Evolutionary conservation across 148 eudicot species (phyloP).

Genomic region (Vaccinium vitisidaea): DNA sequence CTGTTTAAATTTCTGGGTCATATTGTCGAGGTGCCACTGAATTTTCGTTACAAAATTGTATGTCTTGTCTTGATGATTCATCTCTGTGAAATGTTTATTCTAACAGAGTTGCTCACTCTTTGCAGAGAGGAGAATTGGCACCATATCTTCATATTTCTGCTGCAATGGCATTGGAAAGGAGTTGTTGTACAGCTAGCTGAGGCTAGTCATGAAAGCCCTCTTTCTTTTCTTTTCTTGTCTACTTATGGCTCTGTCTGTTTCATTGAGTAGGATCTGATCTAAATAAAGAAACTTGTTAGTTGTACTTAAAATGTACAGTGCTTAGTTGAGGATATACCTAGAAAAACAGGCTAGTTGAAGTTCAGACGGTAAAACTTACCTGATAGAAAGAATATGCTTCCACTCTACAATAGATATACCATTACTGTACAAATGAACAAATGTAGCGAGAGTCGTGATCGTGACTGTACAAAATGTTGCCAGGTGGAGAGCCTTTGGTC

Average conservation of each 20-base stretch:
- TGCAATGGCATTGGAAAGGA: constrained; percentile 33
- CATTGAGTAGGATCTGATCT: constrained; percentile 34
- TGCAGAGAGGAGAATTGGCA: constrained; percentile 55
- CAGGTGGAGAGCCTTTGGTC: constrained; percentile 3
- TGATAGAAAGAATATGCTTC: no score
- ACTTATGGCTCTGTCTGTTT: constrained; percentile 24
- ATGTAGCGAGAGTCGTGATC: not conserved
- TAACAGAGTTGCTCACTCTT: not conserved
- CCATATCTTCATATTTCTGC: constrained; percentile 37
- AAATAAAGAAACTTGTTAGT: constrained; percentile 51
- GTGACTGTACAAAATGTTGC: constrained; percentile 26
- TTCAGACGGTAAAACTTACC: no score
- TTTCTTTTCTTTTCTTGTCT: constrained; percentile 10
- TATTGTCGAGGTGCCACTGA: no score
- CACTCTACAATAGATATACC: not conserved
- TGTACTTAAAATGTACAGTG: constrained; percentile 65
- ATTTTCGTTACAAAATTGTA: not conserved
- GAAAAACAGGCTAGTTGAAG: constrained; percentile 37
- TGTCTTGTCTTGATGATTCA: not conserved
- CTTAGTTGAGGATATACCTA: constrained; percentile 57
- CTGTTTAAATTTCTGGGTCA: no score
- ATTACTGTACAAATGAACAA: constrained; percentile 2
- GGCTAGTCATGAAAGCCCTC: constrained; percentile 33
- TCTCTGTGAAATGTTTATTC: not conserved
- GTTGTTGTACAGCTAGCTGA: constrained; percentile 71